Evolutionary conservation across 257 asterid species (phyloP).

Genomic region (Craterostigma plantagineum): DNA sequence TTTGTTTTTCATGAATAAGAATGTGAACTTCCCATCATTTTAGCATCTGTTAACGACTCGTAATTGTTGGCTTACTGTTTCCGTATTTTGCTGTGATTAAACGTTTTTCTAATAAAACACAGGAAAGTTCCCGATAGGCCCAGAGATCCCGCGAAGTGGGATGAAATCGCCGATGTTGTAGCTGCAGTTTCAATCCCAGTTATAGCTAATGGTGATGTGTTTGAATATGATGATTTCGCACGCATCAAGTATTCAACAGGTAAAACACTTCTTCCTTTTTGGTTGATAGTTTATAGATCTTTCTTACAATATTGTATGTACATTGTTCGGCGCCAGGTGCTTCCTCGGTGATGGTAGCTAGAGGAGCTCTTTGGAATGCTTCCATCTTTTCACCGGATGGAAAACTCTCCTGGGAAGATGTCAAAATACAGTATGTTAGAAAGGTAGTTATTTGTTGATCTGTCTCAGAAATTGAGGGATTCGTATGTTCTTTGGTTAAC

Average conservation of each 20-base stretch:
- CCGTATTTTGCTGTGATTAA: too few relatives aligned
- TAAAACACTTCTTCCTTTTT: conserved; percentile 6
- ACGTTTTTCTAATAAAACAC: conserved; percentile 8
- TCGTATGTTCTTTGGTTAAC: too few relatives aligned
- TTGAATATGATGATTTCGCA: conserved; percentile 63
- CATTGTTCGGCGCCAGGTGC: conserved; percentile 32
- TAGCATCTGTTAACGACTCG: too few relatives aligned
- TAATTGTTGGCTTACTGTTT: too few relatives aligned
- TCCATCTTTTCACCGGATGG: conserved; percentile 70
- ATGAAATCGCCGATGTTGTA: conserved; percentile 76
- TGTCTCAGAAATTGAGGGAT: conserved; percentile 2
- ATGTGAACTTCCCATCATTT: too few relatives aligned
- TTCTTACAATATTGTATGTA: too few relatives aligned
- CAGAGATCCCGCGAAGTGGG: conserved; percentile 94
- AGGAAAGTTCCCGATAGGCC: conserved; percentile 95
- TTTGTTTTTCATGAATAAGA: too few relatives aligned
- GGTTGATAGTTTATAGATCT: too few relatives aligned
- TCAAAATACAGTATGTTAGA: conserved; percentile 59
- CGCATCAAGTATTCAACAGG: conserved; percentile 74
- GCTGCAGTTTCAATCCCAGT: conserved; percentile 82
- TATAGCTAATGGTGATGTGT: conserved; percentile 90
- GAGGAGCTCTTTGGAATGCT: conserved; percentile 98
- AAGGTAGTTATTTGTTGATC: conserved; percentile 31
- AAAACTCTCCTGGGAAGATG: conserved; percentile 59
- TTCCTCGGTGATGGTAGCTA: conserved; percentile 88